phyloP scores from a whole-genome alignment of 495 filamentous ascomycete genomes.

The Aspergillus panamensis region DNA sequence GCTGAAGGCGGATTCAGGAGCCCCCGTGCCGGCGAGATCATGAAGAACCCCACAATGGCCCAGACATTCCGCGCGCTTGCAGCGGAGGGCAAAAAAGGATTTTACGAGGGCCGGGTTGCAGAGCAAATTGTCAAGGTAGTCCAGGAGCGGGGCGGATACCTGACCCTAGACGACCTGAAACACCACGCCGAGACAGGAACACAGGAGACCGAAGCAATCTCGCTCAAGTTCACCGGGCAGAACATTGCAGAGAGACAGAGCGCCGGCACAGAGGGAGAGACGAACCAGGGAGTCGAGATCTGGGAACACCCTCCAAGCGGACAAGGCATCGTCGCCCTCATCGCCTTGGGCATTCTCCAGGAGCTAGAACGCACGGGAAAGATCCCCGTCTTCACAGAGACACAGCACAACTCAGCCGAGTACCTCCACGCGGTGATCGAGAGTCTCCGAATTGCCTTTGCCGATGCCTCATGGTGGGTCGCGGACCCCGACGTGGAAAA shows the following conservation, averaged over 20 bases:
- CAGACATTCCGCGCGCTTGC: constrained; percentile 78
- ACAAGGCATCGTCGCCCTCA: constrained; percentile 91
- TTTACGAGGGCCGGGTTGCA: constrained; percentile 83
- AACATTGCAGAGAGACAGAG: constrained; percentile 50
- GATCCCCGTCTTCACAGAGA: constrained; percentile 62
- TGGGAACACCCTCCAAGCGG: constrained; percentile 99
- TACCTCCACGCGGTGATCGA: constrained; percentile 93
- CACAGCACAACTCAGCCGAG: constrained; percentile 69
- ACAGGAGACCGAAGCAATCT: constrained; percentile 79
- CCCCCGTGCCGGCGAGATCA: constrained; percentile 79
- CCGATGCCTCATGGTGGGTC: constrained; percentile 86
- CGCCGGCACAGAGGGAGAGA: constrained; percentile 39
- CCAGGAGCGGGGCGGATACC: constrained; percentile 68
- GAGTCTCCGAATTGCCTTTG: constrained; percentile 85
- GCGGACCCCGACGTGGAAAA: constrained; percentile 69
- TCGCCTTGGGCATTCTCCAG: constrained; percentile 88
- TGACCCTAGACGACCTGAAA: constrained; percentile 76
- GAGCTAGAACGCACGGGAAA: constrained; percentile 69
- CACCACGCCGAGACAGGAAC: constrained; percentile 69
- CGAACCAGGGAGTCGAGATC: constrained; percentile 65
- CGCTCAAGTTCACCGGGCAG: constrained; percentile 70
- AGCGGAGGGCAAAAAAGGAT: constrained; percentile 79
- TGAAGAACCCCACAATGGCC: constrained; percentile 79
- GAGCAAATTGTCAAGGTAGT: constrained; percentile 75
- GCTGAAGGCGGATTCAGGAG: constrained; percentile 63